Conservation (phyloP, 495 filamentous ascomycete genomes). For the Collariella sp. region DNA sequence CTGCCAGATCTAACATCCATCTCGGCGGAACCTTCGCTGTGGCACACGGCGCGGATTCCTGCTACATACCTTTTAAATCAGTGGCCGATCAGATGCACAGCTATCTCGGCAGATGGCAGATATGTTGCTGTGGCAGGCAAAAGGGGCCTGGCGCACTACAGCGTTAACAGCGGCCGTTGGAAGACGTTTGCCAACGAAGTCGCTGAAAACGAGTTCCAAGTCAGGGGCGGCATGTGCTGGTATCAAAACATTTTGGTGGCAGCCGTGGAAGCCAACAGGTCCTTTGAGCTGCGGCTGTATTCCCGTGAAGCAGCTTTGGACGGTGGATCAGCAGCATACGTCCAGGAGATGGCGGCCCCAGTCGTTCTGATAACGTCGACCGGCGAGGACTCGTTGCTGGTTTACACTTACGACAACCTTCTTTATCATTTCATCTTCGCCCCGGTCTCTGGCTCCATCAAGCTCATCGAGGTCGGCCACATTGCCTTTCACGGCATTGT, state of each 20-base stretch:
- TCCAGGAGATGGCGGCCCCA: conserved; percentile 69
- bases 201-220: conserved; percentile 80
- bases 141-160: conserved; percentile 90
- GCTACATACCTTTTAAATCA: conserved; percentile 76
- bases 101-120: conserved; percentile 82
- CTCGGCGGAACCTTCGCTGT: conserved; percentile 82
- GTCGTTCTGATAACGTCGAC: conserved; percentile 79
- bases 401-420: conserved; percentile 94
- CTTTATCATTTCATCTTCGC: conserved; percentile 91
- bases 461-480: conserved; percentile 83
- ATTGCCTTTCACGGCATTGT: conserved; percentile 97
- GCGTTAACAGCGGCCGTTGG: conserved; percentile 89
- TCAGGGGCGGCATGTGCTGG: conserved; percentile 97
- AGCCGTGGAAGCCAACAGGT: conserved; percentile 76
- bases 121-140: conserved; percentile 93
- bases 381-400: conserved; percentile 87
- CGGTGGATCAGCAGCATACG: conserved; percentile 58
- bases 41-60: conserved; percentile 87
- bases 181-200: conserved; percentile 78
- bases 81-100: conserved; percentile 81
- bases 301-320: conserved; percentile 80
- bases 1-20: conserved; percentile 81
- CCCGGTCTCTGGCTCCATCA: conserved; percentile 55
- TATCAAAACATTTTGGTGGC: conserved; percentile 92
- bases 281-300: conserved; percentile 84